phyloP scores from a whole-genome alignment of 139 green algal genomes.

The Marvania coccoides region DNA sequence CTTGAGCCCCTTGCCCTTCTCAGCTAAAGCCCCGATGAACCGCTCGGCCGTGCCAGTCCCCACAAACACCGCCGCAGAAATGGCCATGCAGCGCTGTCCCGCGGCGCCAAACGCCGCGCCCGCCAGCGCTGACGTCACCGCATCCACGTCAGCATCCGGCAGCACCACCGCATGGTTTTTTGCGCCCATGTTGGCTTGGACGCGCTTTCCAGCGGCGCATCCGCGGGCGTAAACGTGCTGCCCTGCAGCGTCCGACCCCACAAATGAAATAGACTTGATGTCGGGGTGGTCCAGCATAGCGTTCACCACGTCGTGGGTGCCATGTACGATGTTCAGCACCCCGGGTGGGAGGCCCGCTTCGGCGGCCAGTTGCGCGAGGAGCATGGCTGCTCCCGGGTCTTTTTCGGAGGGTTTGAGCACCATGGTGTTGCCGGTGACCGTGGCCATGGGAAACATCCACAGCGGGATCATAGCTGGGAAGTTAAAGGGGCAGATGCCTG shows the following conservation, averaged over 20 bases:
- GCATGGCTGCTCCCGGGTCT: conserved; percentile 72
- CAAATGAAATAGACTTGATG: conserved; percentile 89
- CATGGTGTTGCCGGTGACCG: conserved; percentile 74
- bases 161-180: conserved; percentile 97
- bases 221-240: conserved; percentile 78
- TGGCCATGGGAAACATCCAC: conserved; percentile 86
- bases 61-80: conserved; percentile 89
- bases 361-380: conserved; percentile 72
- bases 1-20: conserved; percentile 62
- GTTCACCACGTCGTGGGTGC: conserved; percentile 80
- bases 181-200: conserved; percentile 90
- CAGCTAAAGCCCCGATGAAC: conserved; percentile 50
- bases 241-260: conserved; percentile 79
- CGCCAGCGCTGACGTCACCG: conserved; percentile 63
- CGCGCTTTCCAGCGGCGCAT: conserved; percentile 75
- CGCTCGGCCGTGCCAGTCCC: conserved; percentile 42
- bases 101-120: conserved; percentile 90
- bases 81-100: conserved; percentile 96
- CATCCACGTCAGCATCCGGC: conserved; percentile 83
- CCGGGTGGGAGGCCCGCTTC: conserved; percentile 48
- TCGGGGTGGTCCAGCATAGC: conserved; percentile 84
- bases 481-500: conserved; percentile 97
- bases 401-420: conserved; percentile 83
- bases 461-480: conserved; percentile 82
- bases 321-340: conserved; percentile 71